A percentile compares a stretch with the other conserved stretches of the same genome.
Conservation (phyloP, 441 rosid species). For the Croton setiger region DNA sequence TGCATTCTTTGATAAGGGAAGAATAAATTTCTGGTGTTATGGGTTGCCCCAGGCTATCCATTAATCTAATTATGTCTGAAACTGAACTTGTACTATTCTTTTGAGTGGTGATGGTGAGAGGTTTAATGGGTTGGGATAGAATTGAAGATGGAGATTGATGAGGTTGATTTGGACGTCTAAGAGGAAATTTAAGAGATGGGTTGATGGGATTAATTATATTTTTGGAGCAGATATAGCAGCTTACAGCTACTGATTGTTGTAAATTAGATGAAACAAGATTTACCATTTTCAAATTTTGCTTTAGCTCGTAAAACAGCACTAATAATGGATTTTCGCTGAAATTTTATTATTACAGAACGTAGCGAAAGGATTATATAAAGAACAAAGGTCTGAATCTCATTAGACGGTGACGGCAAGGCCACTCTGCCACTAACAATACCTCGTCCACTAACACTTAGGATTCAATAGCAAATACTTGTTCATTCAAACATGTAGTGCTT, state of each 20-base stretch:
- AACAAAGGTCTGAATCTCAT: too few relatives aligned
- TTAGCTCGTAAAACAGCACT: too few relatives aligned
- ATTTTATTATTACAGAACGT: too few relatives aligned
- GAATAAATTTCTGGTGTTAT: slow-evolving; percentile 47
- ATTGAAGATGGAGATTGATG: background rate
- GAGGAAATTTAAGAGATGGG: background rate
- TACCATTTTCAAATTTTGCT: too few relatives aligned
- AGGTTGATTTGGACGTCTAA: slow-evolving; percentile 6
- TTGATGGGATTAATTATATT: background rate
- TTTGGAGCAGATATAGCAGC: background rate
- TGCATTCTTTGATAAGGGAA: slow-evolving; percentile 57
- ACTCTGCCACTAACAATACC: too few relatives aligned
- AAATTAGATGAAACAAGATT: background rate
- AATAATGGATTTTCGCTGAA: too few relatives aligned
- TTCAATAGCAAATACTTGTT: too few relatives aligned
- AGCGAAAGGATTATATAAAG: too few relatives aligned
- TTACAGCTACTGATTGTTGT: background rate
- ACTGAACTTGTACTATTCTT: slow-evolving; percentile 22
- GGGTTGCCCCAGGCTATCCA: slow-evolving; percentile 49
- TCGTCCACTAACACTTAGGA: too few relatives aligned
- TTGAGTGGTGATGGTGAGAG: background rate
- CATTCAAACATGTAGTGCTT: slow-evolving; percentile 72
- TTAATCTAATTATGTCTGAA: slow-evolving; percentile 44
- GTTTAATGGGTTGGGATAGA: slow-evolving; percentile 1
- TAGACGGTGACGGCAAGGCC: too few relatives aligned